These are phyloP conservation scores for Tricholoma saponaceum DNA, from an alignment of 768 basidiomycete species.

Conservation along the genomic window DNA sequence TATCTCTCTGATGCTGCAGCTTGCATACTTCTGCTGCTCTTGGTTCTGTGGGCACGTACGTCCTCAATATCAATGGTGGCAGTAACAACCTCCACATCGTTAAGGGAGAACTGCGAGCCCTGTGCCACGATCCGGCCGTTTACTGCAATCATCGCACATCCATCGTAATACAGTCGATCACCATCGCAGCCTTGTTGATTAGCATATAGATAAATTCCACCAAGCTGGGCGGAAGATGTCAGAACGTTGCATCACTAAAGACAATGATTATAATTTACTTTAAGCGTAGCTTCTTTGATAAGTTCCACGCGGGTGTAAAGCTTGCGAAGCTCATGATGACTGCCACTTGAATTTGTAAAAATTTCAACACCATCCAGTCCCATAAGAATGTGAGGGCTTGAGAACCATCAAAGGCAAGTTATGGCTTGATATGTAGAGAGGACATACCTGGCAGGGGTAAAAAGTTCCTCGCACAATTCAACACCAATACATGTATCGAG, in stretches of 20 bases:
- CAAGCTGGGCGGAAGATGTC: slow-evolving; percentile 54
- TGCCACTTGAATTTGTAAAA: slow-evolving; percentile 97
- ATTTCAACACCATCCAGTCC: slow-evolving; percentile 98
- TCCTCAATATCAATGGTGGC: slow-evolving; percentile 98
- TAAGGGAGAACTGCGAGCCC: slow-evolving; percentile 93
- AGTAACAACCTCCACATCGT: slow-evolving; percentile 93
- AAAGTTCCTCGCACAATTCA: slow-evolving; percentile 96
- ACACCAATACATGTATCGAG: slow-evolving; percentile 95
- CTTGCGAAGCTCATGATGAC: slow-evolving; percentile 98
- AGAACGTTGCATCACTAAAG: slow-evolving; percentile 1
- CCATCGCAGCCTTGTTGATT: slow-evolving; percentile 99
- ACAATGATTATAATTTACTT: slow-evolving; percentile 43
- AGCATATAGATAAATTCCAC: slow-evolving; percentile 95
- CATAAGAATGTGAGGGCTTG: slow-evolving; percentile 95
- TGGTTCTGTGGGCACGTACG: slow-evolving; percentile 84
- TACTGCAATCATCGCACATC: slow-evolving; percentile 92
- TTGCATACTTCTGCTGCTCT: slow-evolving; percentile 85
- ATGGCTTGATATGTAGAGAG: background rate
- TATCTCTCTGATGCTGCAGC: slow-evolving; percentile 75
- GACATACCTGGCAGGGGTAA: slow-evolving; percentile 93
- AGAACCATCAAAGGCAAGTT: background rate
- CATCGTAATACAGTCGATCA: slow-evolving; percentile 96
- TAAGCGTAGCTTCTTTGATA: slow-evolving; percentile 94
- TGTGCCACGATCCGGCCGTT: slow-evolving; percentile 93
- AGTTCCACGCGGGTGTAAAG: slow-evolving; percentile 87